Percentiles rank a stretch among this genome's conserved stretches.
Evolutionary conservation across 768 basidiomycete genomes (phyloP).

Genomic region (Boletus insuetus): DNA sequence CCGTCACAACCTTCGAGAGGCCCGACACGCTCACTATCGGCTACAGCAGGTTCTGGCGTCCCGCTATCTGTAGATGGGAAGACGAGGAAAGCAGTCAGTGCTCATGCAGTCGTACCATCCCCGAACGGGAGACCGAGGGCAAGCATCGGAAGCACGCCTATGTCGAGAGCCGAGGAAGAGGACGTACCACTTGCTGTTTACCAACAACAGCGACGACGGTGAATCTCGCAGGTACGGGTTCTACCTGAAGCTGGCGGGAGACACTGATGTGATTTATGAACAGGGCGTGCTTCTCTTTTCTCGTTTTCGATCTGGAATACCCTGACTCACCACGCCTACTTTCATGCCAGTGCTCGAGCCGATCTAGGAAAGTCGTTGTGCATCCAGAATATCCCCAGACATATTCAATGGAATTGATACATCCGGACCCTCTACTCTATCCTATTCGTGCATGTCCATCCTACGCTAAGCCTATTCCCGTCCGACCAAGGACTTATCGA

Average conservation of each 20-base stretch:
- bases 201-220: conserved; percentile 70
- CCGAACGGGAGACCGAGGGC: conserved; percentile 41
- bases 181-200: conserved; percentile 78
- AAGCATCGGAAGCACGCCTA: conserved; percentile 33
- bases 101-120: conserved; percentile 49
- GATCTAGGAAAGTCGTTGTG: conserved; percentile 27
- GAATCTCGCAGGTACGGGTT: conserved; percentile 15
- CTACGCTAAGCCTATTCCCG: conserved; percentile 21
- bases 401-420: conserved; percentile 16
- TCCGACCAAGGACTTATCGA: conserved; percentile 23
- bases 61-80: conserved; percentile 45
- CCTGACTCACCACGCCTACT: conserved; percentile 3
- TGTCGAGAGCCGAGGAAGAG: conserved; percentile 57
- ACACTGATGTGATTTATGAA: conserved; percentile 4
- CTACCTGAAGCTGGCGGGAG: background rate
- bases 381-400: conserved; percentile 26
- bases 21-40: conserved; percentile 71
- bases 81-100: conserved; percentile 62
- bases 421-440: conserved; percentile 23
- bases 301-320: conserved; percentile 3
- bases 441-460: conserved; percentile 22
- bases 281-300: conserved; percentile 2
- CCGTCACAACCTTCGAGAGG: conserved; percentile 35
- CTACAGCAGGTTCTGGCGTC: conserved; percentile 49
- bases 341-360: conserved; percentile 5